Percentiles rank a stretch among this genome's conserved stretches.
phyloP scores from a whole-genome alignment of 768 basidiomycete genomes.

The Pleurotus eryngii region DNA sequence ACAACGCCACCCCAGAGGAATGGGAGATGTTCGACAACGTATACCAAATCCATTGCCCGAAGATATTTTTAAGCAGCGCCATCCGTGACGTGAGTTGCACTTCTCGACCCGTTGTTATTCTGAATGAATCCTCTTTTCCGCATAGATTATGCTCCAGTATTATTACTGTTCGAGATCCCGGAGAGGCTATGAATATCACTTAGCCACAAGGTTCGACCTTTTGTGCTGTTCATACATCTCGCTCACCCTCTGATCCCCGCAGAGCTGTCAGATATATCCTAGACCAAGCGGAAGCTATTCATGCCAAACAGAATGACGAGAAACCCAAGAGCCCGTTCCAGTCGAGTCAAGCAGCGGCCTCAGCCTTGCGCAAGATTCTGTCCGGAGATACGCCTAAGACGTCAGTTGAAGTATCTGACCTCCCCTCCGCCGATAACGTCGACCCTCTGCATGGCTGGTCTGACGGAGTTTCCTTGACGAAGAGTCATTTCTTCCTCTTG shows the following conservation, averaged over 20 bases:
- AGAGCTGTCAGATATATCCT: constrained; percentile 86
- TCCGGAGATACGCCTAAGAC: constrained; percentile 47
- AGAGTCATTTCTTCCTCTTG: constrained; percentile 80
- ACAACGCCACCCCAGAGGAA: constrained; percentile 64
- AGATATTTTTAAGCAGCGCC: constrained; percentile 70
- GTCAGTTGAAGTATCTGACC: constrained; percentile 35
- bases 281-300: constrained; percentile 64
- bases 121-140: constrained; percentile 13
- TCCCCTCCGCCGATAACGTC: constrained; percentile 28
- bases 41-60: constrained; percentile 87
- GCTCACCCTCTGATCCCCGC: not conserved
- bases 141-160: constrained; percentile 82
- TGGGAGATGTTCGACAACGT: constrained; percentile 87
- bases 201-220: constrained; percentile 67
- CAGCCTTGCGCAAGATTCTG: constrained; percentile 63
- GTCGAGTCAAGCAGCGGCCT: constrained; percentile 65
- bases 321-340: constrained; percentile 26
- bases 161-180: constrained; percentile 79
- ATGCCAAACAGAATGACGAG: constrained; percentile 24
- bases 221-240: constrained; percentile 8
- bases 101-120: not conserved
- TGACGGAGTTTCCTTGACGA: constrained; percentile 63
- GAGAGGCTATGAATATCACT: constrained; percentile 81
- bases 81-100: constrained; percentile 67
- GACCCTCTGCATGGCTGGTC: constrained; percentile 72